phyloP scores from a whole-genome alignment of 108 stramenopile species.

The Nitzschia sp. region DNA sequence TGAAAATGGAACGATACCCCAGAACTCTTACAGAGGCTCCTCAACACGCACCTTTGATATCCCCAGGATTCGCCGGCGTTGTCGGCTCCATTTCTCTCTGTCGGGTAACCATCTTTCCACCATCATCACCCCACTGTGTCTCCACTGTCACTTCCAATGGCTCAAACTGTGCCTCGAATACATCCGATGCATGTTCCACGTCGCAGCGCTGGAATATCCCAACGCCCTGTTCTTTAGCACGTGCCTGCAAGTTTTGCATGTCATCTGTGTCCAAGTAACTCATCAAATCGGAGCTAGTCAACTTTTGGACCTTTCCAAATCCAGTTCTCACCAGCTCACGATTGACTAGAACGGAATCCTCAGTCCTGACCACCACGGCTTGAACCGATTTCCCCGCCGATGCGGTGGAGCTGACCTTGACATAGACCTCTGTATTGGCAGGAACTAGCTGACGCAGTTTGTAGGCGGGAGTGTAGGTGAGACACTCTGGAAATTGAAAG shows the following conservation, averaged over 20 bases:
- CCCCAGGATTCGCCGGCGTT: constrained; percentile 53
- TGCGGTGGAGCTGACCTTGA: constrained; percentile 10
- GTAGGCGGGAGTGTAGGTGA: constrained; percentile 38
- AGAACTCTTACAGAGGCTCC: no score
- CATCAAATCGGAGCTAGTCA: constrained; percentile 11
- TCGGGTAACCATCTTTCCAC: constrained; percentile 38
- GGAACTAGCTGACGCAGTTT: constrained; percentile 55
- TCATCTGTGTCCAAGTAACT: constrained; percentile 12
- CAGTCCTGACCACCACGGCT: constrained; percentile 17
- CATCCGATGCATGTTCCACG: background rate
- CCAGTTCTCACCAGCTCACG: constrained; percentile 46
- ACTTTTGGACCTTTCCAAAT: constrained; percentile 32
- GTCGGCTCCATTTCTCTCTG: background rate
- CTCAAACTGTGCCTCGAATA: constrained; percentile 56
- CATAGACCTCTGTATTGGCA: constrained; percentile 11
- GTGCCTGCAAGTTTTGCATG: constrained; percentile 27
- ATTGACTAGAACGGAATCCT: constrained; percentile 42
- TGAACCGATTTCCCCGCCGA: background rate
- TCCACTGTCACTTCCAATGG: constrained; percentile 42
- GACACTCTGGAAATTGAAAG: constrained; percentile 50
- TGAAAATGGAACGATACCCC: no score
- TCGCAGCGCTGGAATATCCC: constrained; percentile 44
- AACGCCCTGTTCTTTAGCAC: constrained; percentile 37
- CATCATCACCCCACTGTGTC: constrained; percentile 46
- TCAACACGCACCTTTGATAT: constrained; percentile 29